Evolutionary conservation across 805 yeast genomes (phyloP).

Genomic region (Kuraishia cidri): DNA sequence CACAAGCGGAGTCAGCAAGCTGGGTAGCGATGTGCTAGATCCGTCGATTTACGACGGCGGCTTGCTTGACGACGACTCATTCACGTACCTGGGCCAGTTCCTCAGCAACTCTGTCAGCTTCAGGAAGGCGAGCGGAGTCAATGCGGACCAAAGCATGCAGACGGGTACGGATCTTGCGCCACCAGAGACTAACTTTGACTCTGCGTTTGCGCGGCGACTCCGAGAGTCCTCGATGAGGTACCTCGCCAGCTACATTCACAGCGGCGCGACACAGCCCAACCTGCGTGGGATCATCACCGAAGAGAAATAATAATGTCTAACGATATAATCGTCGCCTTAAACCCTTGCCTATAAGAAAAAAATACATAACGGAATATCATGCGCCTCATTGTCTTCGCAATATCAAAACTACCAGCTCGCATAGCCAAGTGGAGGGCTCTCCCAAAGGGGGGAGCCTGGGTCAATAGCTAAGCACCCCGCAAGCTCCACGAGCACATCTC

Average conservation of each 20-base stretch:
- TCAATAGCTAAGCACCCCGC: too few species aligned
- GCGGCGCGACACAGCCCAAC: constrained; percentile 11
- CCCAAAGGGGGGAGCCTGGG: too few species aligned
- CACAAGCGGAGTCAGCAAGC: too few species aligned
- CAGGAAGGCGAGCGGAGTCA: neutral
- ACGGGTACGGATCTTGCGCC: constrained; percentile 17
- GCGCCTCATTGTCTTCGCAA: too few species aligned
- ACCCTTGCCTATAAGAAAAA: too few species aligned
- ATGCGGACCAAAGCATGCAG: neutral
- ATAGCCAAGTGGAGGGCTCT: too few species aligned
- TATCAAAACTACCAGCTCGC: too few species aligned
- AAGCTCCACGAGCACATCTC: too few species aligned
- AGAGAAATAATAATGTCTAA: constrained; percentile 2
- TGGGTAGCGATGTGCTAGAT: neutral
- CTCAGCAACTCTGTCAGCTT: constrained; percentile 14
- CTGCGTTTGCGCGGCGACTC: constrained; percentile 4
- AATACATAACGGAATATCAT: too few species aligned
- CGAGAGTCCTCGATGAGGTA: constrained; percentile 25
- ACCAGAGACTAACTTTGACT: too few species aligned
- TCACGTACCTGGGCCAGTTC: constrained; percentile 30
- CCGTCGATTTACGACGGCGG: constrained; percentile 7
- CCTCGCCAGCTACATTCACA: constrained; percentile 21
- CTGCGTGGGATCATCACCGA: constrained; percentile 5
- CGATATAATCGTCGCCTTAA: too few species aligned
- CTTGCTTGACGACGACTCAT: constrained; percentile 27